These are phyloP conservation scores for Beauveria scarabaeidicola DNA, from an alignment of 2,329 filamentous ascomycete species.

Conservation along the genomic window DNA sequence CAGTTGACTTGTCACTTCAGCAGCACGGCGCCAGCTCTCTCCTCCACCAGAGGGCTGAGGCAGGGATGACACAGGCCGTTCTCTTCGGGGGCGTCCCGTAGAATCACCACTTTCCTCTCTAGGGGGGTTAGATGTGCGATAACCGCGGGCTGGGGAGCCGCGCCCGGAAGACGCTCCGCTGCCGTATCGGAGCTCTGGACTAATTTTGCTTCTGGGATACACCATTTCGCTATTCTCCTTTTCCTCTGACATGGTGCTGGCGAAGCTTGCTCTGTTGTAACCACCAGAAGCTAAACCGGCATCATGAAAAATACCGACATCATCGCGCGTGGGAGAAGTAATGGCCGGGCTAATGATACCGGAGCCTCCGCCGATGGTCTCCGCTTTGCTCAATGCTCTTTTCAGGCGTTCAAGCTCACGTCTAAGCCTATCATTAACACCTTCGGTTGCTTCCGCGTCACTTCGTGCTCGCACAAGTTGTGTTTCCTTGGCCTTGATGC, in stretches of 20 bases:
- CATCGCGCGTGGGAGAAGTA: constrained; percentile 48
- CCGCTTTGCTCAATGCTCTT: constrained; percentile 63
- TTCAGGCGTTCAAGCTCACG: constrained; percentile 91
- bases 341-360: constrained; percentile 35
- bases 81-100: constrained; percentile 18
- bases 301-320: constrained; percentile 52
- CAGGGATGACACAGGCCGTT: constrained; percentile 28
- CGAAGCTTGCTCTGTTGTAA: constrained; percentile 51
- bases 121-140: constrained; percentile 29
- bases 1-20: constrained; percentile 93
- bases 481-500: constrained; percentile 97
- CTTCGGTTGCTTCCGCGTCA: constrained; percentile 82
- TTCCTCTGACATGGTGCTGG: constrained; percentile 63
- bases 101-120: constrained; percentile 27
- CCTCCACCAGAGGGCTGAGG: constrained; percentile 27
- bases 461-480: constrained; percentile 86
- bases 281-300: constrained; percentile 30
- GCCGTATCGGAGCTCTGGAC: constrained; percentile 45
- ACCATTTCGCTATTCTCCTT: constrained; percentile 60
- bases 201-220: constrained; percentile 43
- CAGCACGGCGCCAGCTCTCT: constrained; percentile 95
- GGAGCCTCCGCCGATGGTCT: constrained; percentile 37
- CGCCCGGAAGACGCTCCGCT: constrained; percentile 48
- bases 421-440: constrained; percentile 72
- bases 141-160: constrained; percentile 51